These are phyloP conservation scores for Dictyostelium discoideum DNA, from an alignment of 78 protist genomes.

Conservation along the genomic window DNA sequence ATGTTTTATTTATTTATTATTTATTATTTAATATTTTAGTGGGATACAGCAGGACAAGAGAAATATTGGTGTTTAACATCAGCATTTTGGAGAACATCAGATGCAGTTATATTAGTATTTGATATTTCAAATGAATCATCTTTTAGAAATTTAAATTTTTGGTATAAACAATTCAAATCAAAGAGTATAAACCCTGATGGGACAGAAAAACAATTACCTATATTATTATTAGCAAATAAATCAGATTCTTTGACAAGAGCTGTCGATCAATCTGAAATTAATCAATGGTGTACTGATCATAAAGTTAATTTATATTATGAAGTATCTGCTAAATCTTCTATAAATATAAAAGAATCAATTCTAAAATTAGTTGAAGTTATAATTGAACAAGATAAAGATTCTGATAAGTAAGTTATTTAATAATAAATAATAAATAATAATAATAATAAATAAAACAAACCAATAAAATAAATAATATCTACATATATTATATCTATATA, in stretches of 20 bases:
- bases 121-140: neutral
- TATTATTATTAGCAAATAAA: constrained; percentile 38
- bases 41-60: constrained; percentile 74
- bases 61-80: constrained; percentile 70
- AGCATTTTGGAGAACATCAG: constrained; percentile 68
- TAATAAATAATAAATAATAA: neutral
- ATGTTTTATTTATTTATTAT: too few species aligned
- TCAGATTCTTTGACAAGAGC: constrained; percentile 5
- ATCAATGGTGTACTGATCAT: constrained; percentile 54
- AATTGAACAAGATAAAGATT: constrained; percentile 21
- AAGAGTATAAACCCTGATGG: constrained; percentile 15
- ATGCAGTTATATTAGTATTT: constrained; percentile 45
- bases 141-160: constrained; percentile 34
- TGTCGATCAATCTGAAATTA: constrained; percentile 14
- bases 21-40: neutral
- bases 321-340: constrained; percentile 34
- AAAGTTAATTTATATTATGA: constrained; percentile 11
- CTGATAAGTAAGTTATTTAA: neutral
- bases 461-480: too few species aligned
- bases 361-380: neutral
- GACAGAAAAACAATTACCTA: constrained; percentile 11
- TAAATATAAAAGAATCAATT: constrained; percentile 41
- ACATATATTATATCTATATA: neutral
- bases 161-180: constrained; percentile 52
- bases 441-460: neutral